phyloP scores from a whole-genome alignment of 75 land plant species.

The Pinus taeda region DNA sequence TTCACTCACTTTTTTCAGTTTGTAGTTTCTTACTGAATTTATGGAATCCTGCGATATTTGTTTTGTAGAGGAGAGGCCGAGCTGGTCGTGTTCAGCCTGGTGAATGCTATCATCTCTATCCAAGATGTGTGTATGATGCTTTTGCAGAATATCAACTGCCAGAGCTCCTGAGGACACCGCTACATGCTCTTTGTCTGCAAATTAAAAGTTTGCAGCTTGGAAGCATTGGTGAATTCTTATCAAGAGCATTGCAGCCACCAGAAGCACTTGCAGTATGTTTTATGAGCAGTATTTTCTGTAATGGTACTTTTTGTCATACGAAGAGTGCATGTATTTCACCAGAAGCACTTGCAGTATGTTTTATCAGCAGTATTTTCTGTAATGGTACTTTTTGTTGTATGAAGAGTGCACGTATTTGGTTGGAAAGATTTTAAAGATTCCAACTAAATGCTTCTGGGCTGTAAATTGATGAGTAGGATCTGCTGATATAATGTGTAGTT shows the following conservation, averaged over 20 bases:
- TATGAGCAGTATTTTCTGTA: not conserved
- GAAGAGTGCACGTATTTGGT: not conserved
- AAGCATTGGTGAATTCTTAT: slow-evolving; percentile 72
- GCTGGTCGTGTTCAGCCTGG: slow-evolving; percentile 99
- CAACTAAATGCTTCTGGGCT: not conserved
- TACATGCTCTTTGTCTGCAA: slow-evolving; percentile 93
- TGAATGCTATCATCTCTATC: slow-evolving; percentile 92
- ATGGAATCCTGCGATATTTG: not conserved
- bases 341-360: slow-evolving; percentile 73
- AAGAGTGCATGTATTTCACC: slow-evolving; percentile 32
- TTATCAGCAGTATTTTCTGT: not conserved
- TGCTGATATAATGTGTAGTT: not conserved
- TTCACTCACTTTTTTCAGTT: not conserved
- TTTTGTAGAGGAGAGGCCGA: slow-evolving; percentile 84
- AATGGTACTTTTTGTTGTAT: not conserved
- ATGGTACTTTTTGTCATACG: not conserved
- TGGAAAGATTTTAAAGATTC: not conserved
- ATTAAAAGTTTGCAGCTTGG: slow-evolving; percentile 89
- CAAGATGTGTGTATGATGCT: slow-evolving; percentile 86
- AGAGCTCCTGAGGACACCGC: slow-evolving; percentile 89
- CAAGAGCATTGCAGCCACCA: slow-evolving; percentile 95
- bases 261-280: slow-evolving; percentile 72
- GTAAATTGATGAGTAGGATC: not conserved
- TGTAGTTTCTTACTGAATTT: not conserved
- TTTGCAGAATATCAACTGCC: slow-evolving; percentile 95